These are phyloP conservation scores for Penicillium sp. DNA, from an alignment of 2,329 filamentous ascomycete genomes.

Conservation along the genomic window DNA sequence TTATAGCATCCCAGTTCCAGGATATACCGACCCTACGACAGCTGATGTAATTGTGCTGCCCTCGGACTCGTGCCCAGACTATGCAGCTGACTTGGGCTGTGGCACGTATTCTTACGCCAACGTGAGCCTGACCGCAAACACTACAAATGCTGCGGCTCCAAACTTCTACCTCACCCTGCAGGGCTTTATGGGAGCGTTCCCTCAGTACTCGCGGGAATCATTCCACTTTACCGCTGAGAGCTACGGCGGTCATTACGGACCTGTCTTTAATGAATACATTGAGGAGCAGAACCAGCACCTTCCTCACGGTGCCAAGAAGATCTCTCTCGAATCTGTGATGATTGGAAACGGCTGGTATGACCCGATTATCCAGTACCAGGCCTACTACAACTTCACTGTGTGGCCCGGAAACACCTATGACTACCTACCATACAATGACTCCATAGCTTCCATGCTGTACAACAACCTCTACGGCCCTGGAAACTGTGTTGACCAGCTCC, in stretches of 20 bases:
- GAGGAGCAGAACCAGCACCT: slow-evolving; percentile 42
- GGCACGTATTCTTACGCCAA: slow-evolving; percentile 32
- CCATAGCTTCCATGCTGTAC: slow-evolving; percentile 50
- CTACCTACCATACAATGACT: slow-evolving; percentile 36
- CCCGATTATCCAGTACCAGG: slow-evolving; percentile 35
- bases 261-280: slow-evolving; percentile 38
- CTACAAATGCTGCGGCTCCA: slow-evolving; percentile 50
- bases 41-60: slow-evolving; percentile 25
- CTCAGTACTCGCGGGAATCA: slow-evolving; percentile 57
- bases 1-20: slow-evolving; percentile 38
- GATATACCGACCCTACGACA: slow-evolving; percentile 35
- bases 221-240: slow-evolving; percentile 46
- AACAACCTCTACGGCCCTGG: slow-evolving; percentile 59
- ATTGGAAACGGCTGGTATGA: slow-evolving; percentile 40
- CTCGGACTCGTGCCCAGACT: slow-evolving; percentile 28
- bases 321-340: slow-evolving; percentile 28
- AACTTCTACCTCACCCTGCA: slow-evolving; percentile 59
- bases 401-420: slow-evolving; percentile 36
- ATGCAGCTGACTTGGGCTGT: slow-evolving; percentile 10
- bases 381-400: slow-evolving; percentile 36
- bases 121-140: slow-evolving; percentile 51
- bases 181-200: slow-evolving; percentile 61
- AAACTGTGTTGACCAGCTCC: slow-evolving; percentile 58
- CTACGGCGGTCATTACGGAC: slow-evolving; percentile 44
- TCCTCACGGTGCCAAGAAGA: slow-evolving; percentile 22